Conservation (phyloP, 139 green algal species). For the Trebouxia sp. region DNA sequence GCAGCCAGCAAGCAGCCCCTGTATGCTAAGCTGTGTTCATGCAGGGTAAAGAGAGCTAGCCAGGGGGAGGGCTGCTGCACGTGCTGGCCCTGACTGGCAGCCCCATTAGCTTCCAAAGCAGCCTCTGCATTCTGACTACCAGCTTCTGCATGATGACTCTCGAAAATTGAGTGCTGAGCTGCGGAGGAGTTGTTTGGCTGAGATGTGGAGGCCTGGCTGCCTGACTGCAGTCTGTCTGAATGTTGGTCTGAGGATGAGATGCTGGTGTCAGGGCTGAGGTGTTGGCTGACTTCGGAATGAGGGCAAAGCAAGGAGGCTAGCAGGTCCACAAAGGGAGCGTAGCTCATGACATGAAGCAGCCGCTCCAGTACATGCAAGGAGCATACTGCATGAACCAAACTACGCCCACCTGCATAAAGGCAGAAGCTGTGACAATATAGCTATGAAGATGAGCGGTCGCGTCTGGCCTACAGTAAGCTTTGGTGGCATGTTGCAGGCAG, state of each 20-base stretch:
- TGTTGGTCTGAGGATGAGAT: background rate
- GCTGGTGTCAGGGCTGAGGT: background rate
- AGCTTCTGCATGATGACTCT: background rate
- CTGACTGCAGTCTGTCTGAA: background rate
- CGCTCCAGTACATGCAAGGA: slow-evolving; percentile 78
- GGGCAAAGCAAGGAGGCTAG: slow-evolving; percentile 19
- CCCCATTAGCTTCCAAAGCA: background rate
- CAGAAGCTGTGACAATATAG: too few relatives aligned
- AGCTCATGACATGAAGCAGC: slow-evolving; percentile 64
- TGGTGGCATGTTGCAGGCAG: too few relatives aligned
- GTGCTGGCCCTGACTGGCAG: background rate
- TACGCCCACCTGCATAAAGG: background rate
- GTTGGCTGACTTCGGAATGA: background rate
- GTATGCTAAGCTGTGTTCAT: slow-evolving; percentile 33
- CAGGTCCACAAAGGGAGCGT: slow-evolving; percentile 18
- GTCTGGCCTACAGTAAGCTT: too few relatives aligned
- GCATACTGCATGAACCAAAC: slow-evolving; percentile 48
- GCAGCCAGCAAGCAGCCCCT: slow-evolving; percentile 43
- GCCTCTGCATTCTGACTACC: slow-evolving; percentile 26
- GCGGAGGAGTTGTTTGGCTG: slow-evolving; percentile 17
- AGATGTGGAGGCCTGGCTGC: background rate
- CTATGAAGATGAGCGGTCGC: too few relatives aligned
- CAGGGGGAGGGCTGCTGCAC: background rate
- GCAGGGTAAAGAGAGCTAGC: background rate
- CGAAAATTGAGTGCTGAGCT: background rate